Conservation (phyloP, 495 filamentous ascomycete genomes). For the Penicillium bovifimosum region DNA sequence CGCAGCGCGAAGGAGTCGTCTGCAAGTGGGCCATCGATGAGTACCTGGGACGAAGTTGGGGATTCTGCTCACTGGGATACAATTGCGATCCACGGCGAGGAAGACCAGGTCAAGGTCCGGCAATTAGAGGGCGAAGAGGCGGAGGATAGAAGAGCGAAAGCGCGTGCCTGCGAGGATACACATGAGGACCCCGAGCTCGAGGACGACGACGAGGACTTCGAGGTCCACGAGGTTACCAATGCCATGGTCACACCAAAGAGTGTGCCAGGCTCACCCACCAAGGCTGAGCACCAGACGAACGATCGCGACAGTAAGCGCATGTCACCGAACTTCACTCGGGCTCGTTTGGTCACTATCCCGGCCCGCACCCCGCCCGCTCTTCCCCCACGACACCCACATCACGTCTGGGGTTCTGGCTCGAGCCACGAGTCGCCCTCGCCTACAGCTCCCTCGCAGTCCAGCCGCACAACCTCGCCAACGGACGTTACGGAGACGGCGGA, state of each 20-base stretch:
- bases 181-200: conserved; percentile 6
- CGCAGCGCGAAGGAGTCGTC: conserved; percentile 40
- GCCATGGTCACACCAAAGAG: conserved; percentile 39
- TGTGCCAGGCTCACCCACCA: conserved; percentile 48
- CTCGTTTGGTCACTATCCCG: conserved; percentile 66
- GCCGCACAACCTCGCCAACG: conserved; percentile 20
- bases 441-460: conserved; percentile 23
- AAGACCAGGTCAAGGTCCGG: conserved; percentile 1
- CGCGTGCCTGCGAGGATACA: conserved; percentile 20
- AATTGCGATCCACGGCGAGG: conserved; percentile 26
- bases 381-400: conserved; percentile 55
- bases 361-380: conserved; percentile 61
- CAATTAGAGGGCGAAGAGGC: conserved; percentile 1
- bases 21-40: conserved; percentile 20
- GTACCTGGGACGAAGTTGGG: conserved; percentile 22
- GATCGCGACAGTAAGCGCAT: conserved; percentile 41
- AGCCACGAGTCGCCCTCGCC: conserved; percentile 25
- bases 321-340: conserved; percentile 51
- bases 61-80: conserved; percentile 30
- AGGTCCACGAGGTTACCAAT: conserved; percentile 40
- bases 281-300: conserved; percentile 33
- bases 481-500: conserved; percentile 8
- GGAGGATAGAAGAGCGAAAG: background rate
- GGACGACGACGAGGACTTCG: conserved; percentile 30
- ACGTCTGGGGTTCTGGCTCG: conserved; percentile 26